Evolutionary conservation across 2,329 filamentous ascomycete species (phyloP).

Genomic region (Alternaria angustiovoidea): DNA sequence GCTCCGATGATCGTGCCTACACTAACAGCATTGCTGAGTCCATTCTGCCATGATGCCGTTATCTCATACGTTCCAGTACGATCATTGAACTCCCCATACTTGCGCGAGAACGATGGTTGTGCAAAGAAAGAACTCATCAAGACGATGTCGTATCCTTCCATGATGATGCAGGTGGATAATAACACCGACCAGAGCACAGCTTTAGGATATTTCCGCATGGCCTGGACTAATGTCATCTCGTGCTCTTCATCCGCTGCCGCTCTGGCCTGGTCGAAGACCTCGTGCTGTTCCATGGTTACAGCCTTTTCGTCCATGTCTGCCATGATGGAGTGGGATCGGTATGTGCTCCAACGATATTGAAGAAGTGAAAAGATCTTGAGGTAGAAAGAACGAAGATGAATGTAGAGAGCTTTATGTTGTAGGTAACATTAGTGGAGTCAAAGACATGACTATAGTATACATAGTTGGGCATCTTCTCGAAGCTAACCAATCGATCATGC

Average conservation of each 20-base stretch:
- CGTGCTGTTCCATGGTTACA: slow-evolving; percentile 10
- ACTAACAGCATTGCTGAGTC: slow-evolving; percentile 51
- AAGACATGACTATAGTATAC: neutral
- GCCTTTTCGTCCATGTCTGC: slow-evolving; percentile 9
- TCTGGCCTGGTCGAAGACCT: slow-evolving; percentile 16
- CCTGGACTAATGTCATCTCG: slow-evolving; percentile 66
- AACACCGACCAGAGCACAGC: slow-evolving; percentile 81
- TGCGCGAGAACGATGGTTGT: slow-evolving; percentile 50
- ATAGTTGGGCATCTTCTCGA: neutral
- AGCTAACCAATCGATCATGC: neutral
- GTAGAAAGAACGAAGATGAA: neutral
- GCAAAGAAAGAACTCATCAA: slow-evolving; percentile 78
- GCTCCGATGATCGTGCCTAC: slow-evolving; percentile 54
- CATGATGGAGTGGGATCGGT: neutral
- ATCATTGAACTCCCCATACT: slow-evolving; percentile 45
- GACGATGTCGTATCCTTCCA: slow-evolving; percentile 87
- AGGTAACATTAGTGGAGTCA: neutral
- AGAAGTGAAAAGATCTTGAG: neutral
- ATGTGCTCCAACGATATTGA: neutral
- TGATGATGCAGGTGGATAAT: slow-evolving; percentile 83
- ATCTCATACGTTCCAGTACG: slow-evolving; percentile 47
- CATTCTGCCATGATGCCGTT: slow-evolving; percentile 53
- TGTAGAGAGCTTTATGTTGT: neutral
- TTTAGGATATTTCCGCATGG: slow-evolving; percentile 80
- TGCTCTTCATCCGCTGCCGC: slow-evolving; percentile 26